These are phyloP conservation scores for Fraxinus velutina DNA, from an alignment of 305 asterid genomes.

Conservation along the genomic window DNA sequence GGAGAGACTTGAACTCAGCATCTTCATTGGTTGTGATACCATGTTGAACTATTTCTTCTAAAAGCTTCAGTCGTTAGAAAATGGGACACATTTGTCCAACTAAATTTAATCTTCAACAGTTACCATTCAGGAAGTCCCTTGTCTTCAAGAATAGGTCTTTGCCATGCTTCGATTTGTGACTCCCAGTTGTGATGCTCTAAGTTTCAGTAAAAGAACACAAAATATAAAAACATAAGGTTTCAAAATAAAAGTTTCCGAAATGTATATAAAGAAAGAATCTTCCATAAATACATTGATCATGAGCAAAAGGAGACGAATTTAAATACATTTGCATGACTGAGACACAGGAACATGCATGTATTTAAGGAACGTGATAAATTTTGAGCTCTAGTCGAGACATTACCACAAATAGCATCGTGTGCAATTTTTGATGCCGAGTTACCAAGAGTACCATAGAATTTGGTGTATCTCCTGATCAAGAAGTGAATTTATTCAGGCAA, in stretches of 20 bases:
- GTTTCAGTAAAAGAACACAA: slow-evolving; percentile 13
- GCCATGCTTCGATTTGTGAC: slow-evolving; percentile 89
- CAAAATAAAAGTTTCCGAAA: slow-evolving; percentile 3
- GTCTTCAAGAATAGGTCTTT: slow-evolving; percentile 84
- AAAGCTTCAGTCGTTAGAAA: neutral
- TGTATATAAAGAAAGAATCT: neutral
- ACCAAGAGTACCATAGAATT: slow-evolving; percentile 67
- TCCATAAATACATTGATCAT: neutral
- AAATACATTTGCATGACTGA: neutral
- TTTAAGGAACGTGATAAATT: neutral
- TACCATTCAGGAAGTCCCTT: slow-evolving; percentile 89
- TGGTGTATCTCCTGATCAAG: slow-evolving; percentile 74
- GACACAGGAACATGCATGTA: neutral
- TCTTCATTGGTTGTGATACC: neutral
- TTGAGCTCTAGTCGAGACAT: slow-evolving; percentile 22
- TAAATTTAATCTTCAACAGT: neutral
- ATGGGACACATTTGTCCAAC: neutral
- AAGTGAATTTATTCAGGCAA: slow-evolving; percentile 27
- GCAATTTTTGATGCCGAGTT: slow-evolving; percentile 72
- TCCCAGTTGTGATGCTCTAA: slow-evolving; percentile 76
- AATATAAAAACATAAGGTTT: neutral
- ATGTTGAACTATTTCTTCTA: neutral
- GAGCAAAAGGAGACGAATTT: neutral
- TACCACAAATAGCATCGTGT: slow-evolving; percentile 80
- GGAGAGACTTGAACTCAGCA: neutral